Conservation (phyloP, 2,329 filamentous ascomycete genomes). For the Thermochaetoides dissita region DNA sequence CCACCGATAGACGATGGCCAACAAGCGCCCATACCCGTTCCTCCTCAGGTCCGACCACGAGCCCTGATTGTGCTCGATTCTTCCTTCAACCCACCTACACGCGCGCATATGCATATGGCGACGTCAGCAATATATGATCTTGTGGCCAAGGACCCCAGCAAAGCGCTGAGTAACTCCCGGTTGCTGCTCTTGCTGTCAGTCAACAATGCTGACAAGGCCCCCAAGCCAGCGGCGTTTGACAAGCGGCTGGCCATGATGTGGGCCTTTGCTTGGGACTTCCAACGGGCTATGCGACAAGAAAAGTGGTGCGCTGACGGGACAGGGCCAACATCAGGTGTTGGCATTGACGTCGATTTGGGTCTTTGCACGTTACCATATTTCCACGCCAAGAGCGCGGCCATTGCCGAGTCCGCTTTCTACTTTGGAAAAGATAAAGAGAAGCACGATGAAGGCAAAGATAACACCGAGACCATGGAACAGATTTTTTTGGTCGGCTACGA, state of each 20-base stretch:
- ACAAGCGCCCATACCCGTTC: conserved; percentile 4
- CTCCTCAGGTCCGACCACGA: conserved; percentile 11
- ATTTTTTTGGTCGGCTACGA: conserved; percentile 64
- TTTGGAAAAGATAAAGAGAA: conserved; percentile 7
- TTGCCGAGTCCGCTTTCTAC: conserved; percentile 34
- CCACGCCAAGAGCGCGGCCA: conserved; percentile 51
- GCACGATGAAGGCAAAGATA: conserved; percentile 1
- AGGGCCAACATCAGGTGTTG: neutral
- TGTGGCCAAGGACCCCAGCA: conserved; percentile 4
- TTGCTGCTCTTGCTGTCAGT: conserved; percentile 46
- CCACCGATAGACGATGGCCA: conserved; percentile 2
- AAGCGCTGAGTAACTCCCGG: conserved; percentile 18
- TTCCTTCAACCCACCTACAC: conserved; percentile 55
- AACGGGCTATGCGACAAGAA: neutral
- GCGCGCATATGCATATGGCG: conserved; percentile 45
- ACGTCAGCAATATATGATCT: conserved; percentile 28
- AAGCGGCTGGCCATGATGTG: conserved; percentile 60
- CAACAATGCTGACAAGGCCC: conserved; percentile 52
- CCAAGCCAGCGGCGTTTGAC: conserved; percentile 53
- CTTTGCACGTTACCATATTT: conserved; percentile 63
- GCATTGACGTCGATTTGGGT: conserved; percentile 44
- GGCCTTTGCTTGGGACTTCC: conserved; percentile 45
- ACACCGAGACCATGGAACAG: conserved; percentile 28
- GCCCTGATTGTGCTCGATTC: conserved; percentile 48
- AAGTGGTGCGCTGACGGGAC: too few species aligned